phyloP scores from a whole-genome alignment of 805 yeast genomes.

The Candida oleophila region DNA sequence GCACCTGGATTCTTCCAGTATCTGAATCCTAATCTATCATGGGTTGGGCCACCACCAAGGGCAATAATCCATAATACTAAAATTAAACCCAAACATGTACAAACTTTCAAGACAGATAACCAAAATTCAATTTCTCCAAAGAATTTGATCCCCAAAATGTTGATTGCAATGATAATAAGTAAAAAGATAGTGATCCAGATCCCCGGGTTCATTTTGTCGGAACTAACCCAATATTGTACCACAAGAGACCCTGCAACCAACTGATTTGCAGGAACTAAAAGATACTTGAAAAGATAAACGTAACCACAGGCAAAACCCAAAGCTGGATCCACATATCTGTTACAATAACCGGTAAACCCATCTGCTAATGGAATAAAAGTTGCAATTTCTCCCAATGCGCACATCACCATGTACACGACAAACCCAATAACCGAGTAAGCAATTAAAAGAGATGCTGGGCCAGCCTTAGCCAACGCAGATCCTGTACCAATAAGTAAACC shows the following conservation, averaged over 20 bases:
- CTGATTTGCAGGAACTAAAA: conserved; percentile 61
- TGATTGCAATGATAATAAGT: conserved; percentile 39
- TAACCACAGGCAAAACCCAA: conserved; percentile 71
- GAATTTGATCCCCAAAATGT: conserved; percentile 50
- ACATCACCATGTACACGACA: conserved; percentile 67
- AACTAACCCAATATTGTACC: conserved; percentile 51
- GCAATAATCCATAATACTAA: conserved; percentile 61
- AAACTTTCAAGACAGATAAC: conserved; percentile 63
- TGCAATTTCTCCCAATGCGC: conserved; percentile 68
- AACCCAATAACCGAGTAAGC: conserved; percentile 72
- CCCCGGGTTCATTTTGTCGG: conserved; percentile 51
- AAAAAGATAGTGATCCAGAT: conserved; percentile 55
- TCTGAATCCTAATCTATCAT: conserved; percentile 71
- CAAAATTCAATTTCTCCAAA: conserved; percentile 61
- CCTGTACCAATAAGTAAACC: conserved; percentile 80
- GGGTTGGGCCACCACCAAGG: conserved; percentile 76
- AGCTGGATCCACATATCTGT: conserved; percentile 63
- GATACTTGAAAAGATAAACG: conserved; percentile 55
- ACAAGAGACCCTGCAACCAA: conserved; percentile 60
- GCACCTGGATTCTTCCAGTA: conserved; percentile 74
- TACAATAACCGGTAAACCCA: conserved; percentile 65
- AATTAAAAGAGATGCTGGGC: conserved; percentile 64
- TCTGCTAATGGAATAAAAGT: conserved; percentile 64
- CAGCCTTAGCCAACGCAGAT: conserved; percentile 64
- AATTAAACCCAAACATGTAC: conserved; percentile 67